Conservation (phyloP, 2,329 filamentous ascomycete species). For the Blastomyces parvus region DNA sequence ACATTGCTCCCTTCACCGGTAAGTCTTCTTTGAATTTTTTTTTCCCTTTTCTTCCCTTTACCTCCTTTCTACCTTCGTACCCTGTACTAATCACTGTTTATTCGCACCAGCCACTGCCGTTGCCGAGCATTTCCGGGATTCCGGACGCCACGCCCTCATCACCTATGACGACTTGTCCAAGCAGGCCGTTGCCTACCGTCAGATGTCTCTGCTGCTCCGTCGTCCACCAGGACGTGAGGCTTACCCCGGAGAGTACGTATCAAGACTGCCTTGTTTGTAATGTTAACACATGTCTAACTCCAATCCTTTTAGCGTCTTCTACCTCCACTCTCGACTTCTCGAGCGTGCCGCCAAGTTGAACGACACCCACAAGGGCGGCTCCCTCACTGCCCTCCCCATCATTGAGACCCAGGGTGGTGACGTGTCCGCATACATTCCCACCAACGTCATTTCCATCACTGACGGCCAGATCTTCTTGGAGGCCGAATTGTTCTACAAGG, state of each 20-base stretch:
- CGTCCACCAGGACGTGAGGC: conserved; percentile 98
- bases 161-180: conserved; percentile 95
- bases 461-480: conserved; percentile 99
- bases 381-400: conserved; percentile 90
- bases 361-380: conserved; percentile 88
- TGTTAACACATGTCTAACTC: conserved; percentile 17
- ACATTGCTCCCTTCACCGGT: conserved; percentile 83
- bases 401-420: conserved; percentile 99
- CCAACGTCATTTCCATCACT: conserved; percentile 99
- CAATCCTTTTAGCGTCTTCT: conserved; percentile 62
- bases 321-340: conserved; percentile 96
- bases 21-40: conserved; percentile 23
- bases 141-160: conserved; percentile 78
- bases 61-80: neutral
- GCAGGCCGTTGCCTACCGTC: conserved; percentile 95
- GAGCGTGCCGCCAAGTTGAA: conserved; percentile 99
- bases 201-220: conserved; percentile 97
- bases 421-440: conserved; percentile 99
- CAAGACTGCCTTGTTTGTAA: neutral
- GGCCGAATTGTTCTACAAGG: conserved; percentile 99
- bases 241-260: conserved; percentile 76
- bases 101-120: conserved; percentile 29
- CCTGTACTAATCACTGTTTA: neutral
- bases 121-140: conserved; percentile 70
- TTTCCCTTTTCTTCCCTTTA: neutral